Conservation (phyloP, 441 rosid genomes). For the Eruca vesicaria region DNA sequence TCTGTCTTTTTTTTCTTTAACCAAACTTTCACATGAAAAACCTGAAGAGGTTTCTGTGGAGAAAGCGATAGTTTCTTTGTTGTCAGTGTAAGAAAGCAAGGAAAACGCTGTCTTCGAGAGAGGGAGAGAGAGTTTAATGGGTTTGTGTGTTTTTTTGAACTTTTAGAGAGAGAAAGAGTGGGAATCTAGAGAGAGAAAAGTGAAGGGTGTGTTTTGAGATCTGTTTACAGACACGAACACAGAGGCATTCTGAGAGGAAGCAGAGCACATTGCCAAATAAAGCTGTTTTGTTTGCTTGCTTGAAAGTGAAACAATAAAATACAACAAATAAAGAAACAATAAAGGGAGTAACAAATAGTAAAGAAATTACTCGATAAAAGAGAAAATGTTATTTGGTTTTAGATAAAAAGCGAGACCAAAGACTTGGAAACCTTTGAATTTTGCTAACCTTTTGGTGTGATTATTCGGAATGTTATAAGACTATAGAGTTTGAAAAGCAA, state of each 20-base stretch:
- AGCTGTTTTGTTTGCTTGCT: constrained; percentile 45
- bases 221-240: constrained; percentile 34
- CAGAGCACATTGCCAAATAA: constrained; percentile 43
- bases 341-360: neutral
- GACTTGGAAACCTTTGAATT: constrained; percentile 17
- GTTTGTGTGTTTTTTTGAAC: neutral
- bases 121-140: neutral
- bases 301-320: neutral
- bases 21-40: constrained; percentile 63
- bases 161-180: neutral
- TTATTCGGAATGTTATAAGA: neutral
- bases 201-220: too few relatives aligned
- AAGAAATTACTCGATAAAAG: neutral
- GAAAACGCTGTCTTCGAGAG: too few relatives aligned
- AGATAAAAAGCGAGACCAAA: neutral
- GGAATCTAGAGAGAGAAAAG: too few relatives aligned
- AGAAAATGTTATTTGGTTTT: neutral
- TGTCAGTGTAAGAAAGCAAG: neutral
- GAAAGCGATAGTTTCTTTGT: constrained; percentile 41
- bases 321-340: neutral
- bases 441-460: neutral
- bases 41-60: constrained; percentile 28
- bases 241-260: constrained; percentile 30
- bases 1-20: constrained; percentile 6
- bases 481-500: neutral